A percentile compares a stretch with the other conserved stretches of the same genome.
Conservation (phyloP, 352 stramenopile species). For the Achlya hypogyna region DNA sequence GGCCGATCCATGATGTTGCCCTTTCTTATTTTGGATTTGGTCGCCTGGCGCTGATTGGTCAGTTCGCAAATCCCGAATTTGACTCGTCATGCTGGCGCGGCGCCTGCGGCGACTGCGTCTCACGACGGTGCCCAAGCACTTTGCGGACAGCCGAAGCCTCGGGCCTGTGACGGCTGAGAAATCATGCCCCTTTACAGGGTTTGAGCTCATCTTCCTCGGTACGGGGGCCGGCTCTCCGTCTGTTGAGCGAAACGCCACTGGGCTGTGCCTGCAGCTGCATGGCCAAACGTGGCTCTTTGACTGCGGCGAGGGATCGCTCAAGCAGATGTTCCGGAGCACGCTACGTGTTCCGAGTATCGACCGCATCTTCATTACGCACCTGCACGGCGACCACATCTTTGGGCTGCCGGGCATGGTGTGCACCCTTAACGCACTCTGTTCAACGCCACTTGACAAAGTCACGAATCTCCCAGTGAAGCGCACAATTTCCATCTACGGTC, state of each 20-base stretch:
- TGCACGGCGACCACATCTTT: conserved; percentile 83
- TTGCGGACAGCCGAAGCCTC: background rate
- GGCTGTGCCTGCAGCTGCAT: conserved; percentile 12
- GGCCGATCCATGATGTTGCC: background rate
- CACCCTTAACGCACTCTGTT: conserved; percentile 75
- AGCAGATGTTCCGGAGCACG: conserved; percentile 72
- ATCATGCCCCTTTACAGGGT: conserved; percentile 59
- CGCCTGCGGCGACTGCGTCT: conserved; percentile 6
- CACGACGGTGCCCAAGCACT: conserved; percentile 11
- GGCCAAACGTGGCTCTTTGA: conserved; percentile 81
- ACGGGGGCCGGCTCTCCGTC: conserved; percentile 70
- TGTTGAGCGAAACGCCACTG: conserved; percentile 3
- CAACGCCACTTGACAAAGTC: conserved; percentile 39
- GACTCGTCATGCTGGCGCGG: background rate
- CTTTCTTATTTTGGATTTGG: background rate
- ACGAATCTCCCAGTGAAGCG: conserved; percentile 36
- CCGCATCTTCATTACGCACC: conserved; percentile 80
- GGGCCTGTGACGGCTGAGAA: background rate
- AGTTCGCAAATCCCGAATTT: background rate
- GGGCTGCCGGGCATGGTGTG: conserved; percentile 72
- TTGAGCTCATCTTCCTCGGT: conserved; percentile 76
- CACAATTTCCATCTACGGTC: conserved; percentile 68
- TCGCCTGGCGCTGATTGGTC: background rate
- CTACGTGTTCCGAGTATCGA: conserved; percentile 62
- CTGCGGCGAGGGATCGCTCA: conserved; percentile 69